A percentile compares a stretch with the other conserved stretches of the same genome.
phyloP scores from a whole-genome alignment of 140 eudicot species.

The Senecio squalidus region DNA sequence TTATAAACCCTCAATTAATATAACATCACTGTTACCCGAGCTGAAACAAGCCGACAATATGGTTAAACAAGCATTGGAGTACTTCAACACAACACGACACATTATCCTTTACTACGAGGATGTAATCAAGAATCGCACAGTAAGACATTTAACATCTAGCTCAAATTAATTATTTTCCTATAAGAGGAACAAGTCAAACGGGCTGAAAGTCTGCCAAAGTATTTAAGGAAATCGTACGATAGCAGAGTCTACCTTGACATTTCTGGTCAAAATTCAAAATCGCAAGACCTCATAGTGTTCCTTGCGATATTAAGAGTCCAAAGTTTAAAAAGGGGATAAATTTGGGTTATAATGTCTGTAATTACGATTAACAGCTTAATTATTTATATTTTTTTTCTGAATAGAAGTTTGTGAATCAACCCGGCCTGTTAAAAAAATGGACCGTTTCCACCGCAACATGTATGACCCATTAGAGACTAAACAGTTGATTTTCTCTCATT shows the following conservation, averaged over 20 bases:
- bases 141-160: slow-evolving; percentile 27
- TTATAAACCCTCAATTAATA: slow-evolving; percentile 63
- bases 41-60: slow-evolving; percentile 43
- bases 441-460: neutral
- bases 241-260: too few species aligned
- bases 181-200: neutral
- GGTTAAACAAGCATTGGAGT: slow-evolving; percentile 42
- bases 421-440: neutral
- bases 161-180: neutral
- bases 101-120: slow-evolving; percentile 68
- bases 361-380: neutral
- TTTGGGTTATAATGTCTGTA: neutral
- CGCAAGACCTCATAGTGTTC: too few species aligned
- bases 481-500: neutral
- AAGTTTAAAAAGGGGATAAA: too few species aligned
- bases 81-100: slow-evolving; percentile 71
- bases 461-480: neutral
- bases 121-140: slow-evolving; percentile 51
- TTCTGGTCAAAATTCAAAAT: too few species aligned
- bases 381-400: too few species aligned
- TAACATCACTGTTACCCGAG: slow-evolving; percentile 35
- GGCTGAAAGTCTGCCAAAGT: neutral
- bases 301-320: too few species aligned
- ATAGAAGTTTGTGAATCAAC: too few species aligned
- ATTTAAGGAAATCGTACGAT: too few species aligned